Evolutionary conservation across 441 rosid species (phyloP).

Genomic region (Eugenia klotzschiana): DNA sequence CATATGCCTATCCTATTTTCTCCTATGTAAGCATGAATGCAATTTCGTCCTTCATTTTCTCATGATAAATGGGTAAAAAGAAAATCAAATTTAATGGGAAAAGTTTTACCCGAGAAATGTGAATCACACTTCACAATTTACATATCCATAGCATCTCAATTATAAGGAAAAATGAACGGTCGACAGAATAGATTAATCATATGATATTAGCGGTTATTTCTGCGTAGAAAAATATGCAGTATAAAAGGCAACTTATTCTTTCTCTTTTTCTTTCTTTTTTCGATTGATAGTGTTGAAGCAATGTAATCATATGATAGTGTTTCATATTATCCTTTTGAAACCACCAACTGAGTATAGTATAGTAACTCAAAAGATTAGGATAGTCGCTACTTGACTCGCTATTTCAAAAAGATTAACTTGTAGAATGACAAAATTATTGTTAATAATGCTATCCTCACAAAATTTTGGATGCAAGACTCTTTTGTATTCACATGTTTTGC

Average conservation of each 20-base stretch:
- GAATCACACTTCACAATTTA: not conserved
- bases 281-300: not conserved
- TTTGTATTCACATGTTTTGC: not conserved
- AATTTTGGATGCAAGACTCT: not conserved
- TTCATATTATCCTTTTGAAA: not conserved
- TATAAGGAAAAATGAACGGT: not conserved
- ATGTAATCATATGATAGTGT: not conserved
- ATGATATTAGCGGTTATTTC: not conserved
- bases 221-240: not conserved
- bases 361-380: not conserved
- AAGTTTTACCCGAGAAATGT: not conserved
- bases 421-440: not conserved
- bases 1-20: not conserved
- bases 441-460: not conserved
- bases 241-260: not conserved
- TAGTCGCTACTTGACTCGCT: fast-evolving
- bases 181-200: fast-evolving
- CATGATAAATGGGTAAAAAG: not conserved
- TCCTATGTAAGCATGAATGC: not conserved
- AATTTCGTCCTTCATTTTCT: not conserved
- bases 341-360: not conserved
- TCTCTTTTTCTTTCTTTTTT: not conserved
- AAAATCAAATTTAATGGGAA: not conserved
- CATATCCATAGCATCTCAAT: not conserved
- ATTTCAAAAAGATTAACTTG: not conserved